Base-by-base conservation (phyloP, 1,284 basidiomycete genomes). In the Malassezia dermatis region DNA sequence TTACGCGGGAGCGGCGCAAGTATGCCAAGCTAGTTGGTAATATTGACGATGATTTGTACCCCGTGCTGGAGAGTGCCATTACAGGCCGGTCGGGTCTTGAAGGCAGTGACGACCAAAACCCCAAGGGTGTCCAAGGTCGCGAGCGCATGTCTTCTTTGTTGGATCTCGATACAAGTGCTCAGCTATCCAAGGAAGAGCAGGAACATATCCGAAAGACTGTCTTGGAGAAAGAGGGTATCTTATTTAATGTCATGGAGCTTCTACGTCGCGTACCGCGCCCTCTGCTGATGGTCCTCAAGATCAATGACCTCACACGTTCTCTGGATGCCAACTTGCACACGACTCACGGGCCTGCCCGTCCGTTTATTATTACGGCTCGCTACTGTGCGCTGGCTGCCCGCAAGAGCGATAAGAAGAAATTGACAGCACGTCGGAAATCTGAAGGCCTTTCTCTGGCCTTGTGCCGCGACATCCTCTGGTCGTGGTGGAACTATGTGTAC, bases 301-400 rank as follows among this genome's bases (percentile, higher is more conserved):
- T 74, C 49, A 74, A 74, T 55, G 71, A 74, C 49, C 61, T 74
- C 13, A 66, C 67, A 10, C 65, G 71, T 26, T 69, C 89, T 80
- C 73, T 81, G 10, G 80, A 81, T 59, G 67, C 73, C n/a, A 76
- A 78, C 45, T 65, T 81, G 37, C 75, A 78, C 23, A 81, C 80
- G 0, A 81, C 80, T 0, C 80, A 81, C 62, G 78, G 78, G 6
- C 71, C 67, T 4, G 67, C 73, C 1, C 64, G 75, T 21, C 65
- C 67, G 17, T 98, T 95, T 75, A 75, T 96, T 35, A 86, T 96
- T 58, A 86, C 87, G 6, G 90, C 90, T 0, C 86, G 88, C 65
- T 94, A 88, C 75, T 96, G 93, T 75, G 81, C 84, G 44, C 79
- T 78, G 19, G 83, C 89, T 34, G 86, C 90, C 2, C 94, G 89